Evolutionary conservation across 2,329 filamentous ascomycete genomes (phyloP), one percentile per base, ranked within the genome.

Genomic region (Alternaria longipes): DNA sequence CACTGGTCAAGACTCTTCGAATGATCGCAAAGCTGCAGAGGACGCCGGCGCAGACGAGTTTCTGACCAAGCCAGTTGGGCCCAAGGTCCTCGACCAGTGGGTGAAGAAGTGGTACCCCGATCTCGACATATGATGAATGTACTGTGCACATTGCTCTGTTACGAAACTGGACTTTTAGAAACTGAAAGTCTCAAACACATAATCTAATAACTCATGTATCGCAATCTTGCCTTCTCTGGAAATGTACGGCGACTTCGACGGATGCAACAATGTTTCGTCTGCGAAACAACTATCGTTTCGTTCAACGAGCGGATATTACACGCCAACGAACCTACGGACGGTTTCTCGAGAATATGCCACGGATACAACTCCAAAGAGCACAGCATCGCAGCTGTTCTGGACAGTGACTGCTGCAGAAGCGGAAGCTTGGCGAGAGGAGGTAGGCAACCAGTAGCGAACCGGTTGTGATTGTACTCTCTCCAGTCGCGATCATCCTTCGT

Each of bases 21-120:
- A 26, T 3, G 76, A 79, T 55, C 70, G 71, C 8, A 30, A 40
- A 9, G 62, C 54, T 38, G 73, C 73, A 9, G 63, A 66, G 4
- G 60, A 72, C 16, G 75, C 73, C 3, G 76, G 76, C 7, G 69
- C 70, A 2, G 67, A 78, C 38, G 71, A 68, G 32, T 79, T 73
- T 58, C 62, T 69, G 22, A 72, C 74, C 9, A 78, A 79, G 60
- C 76, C 76, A 4, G 63, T 77, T 28, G 70, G 74, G 0, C 64
- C 74, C 20, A 75, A 73, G 51, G 64, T 67, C 16, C 54, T 78
- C 59, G 73, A 74, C 51, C 56, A 59, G 3, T 60, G 60, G 42
- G 52, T 73, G 1, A 67, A 64, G 53, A 65, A 68, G 22, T 72
- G 66, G 68, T 72, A 66, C 28, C 64, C 66, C 8, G 41, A 64